Evolutionary conservation across 208 protist species (phyloP), one percentile per base, ranked within the genome.

Genomic region (Leishmania braziliensis): DNA sequence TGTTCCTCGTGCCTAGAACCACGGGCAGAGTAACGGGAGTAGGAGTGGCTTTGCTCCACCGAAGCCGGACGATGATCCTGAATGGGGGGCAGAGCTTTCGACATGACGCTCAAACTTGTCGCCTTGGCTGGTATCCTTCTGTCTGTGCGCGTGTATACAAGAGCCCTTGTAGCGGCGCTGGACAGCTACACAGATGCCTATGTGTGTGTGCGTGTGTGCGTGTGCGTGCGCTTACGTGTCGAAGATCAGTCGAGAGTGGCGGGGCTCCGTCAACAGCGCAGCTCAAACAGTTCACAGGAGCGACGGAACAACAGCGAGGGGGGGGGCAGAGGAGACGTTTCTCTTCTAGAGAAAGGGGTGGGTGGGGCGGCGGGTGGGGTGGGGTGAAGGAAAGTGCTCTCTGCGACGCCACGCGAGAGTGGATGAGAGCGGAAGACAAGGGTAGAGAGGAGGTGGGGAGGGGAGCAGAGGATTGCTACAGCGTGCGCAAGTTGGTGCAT

Each of bases 31-130:
- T 3, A 36, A 54, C 74, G 79, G 1, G 75, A 78, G 86, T 84
- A 84, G 23, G 82, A 83, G 79, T 82, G 78, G 54, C 69, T 71
- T 5, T 68, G 77, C 43, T 77, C 78, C 20, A 33, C 69, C 3
- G 69, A 73, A 26, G 63, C 65, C n/a, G 63, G 73, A 48, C 77
- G 69, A 50, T 77, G 76, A 6, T 78, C 71, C 16, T 81, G 82
- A 48, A 90, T 83, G 53, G 87, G 82, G 8, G 87, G 87, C n/a
- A 90, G 81, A 8, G 87, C 73, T 71, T 90, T 90, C 18, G 87
- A 90, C 87, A 90, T 90, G 48, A n/a, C n/a, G 68, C 68, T 51
- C 5, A 29, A 33, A 33, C 68, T 53, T 72, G 18, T 18, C 18
- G 20, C 26, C 33, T 53, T 51, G 46, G 43, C 43, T 18, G 26